Percentiles rank a stretch among this genome's conserved stretches.
phyloP scores from a whole-genome alignment of 345 rosid genomes.

The Anastatica hierochuntica region DNA sequence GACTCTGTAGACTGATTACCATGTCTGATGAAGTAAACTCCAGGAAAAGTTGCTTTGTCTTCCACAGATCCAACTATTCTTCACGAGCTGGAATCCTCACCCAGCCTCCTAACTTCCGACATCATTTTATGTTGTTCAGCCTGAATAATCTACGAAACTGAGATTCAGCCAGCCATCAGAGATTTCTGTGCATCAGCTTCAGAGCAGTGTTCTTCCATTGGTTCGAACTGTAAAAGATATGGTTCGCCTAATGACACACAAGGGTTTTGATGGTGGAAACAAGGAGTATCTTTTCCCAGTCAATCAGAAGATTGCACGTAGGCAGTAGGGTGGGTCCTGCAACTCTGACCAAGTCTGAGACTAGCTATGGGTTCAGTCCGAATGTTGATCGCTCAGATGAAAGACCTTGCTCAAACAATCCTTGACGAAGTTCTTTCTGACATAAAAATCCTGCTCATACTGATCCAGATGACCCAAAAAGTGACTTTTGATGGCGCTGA shows the following conservation, averaged over 20 bases:
- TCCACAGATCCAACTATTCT: constrained; percentile 38
- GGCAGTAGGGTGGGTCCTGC: constrained; percentile 30
- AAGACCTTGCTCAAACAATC: constrained; percentile 36
- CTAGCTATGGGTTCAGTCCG: constrained; percentile 40
- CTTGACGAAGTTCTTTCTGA: neutral
- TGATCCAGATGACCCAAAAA: constrained; percentile 28
- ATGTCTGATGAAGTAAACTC: constrained; percentile 20
- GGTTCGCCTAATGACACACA: constrained; percentile 33
- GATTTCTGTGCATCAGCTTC: constrained; percentile 36
- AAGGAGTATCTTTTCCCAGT: constrained; percentile 33
- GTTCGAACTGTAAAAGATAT: constrained; percentile 18
- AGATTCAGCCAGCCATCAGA: constrained; percentile 27
- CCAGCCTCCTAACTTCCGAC: neutral
- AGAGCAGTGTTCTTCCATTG: too few relatives aligned
- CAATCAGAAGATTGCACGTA: constrained; percentile 34
- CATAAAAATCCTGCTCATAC: constrained; percentile 16
- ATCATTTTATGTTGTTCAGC: constrained; percentile 23
- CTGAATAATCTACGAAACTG: constrained; percentile 34
- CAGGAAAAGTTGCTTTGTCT: constrained; percentile 32
- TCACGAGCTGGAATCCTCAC: constrained; percentile 26
- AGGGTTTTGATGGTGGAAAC: constrained; percentile 33
- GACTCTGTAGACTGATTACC: constrained; percentile 37
- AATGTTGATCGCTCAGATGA: constrained; percentile 37
- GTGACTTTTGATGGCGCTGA: constrained; percentile 27
- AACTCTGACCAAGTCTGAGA: constrained; percentile 37